These are phyloP conservation scores for Globisporangium solare DNA, from an alignment of 352 stramenopile genomes.

Conservation along the genomic window DNA sequence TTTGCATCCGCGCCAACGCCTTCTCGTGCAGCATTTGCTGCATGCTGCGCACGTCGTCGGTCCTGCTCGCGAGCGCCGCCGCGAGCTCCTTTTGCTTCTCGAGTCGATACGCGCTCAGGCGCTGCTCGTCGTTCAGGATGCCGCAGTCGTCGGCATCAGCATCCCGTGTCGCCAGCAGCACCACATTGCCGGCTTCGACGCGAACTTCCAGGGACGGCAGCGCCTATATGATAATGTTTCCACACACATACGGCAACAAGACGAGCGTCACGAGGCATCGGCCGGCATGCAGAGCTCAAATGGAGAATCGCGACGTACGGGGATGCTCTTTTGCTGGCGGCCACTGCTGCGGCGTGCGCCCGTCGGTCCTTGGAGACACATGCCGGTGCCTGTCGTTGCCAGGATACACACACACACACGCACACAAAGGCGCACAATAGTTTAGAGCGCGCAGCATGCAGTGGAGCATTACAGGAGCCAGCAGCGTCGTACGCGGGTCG, in stretches of 20 bases:
- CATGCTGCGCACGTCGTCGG: conserved; percentile 45
- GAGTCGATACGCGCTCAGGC: conserved; percentile 27
- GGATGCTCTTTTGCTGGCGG: conserved; percentile 22
- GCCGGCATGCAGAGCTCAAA: not conserved
- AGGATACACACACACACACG: too few species aligned
- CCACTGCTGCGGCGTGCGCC: conserved; percentile 18
- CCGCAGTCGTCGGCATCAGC: not conserved
- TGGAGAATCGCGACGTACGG: conserved; percentile 18
- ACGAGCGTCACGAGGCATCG: not conserved
- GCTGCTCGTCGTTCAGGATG: conserved; percentile 15
- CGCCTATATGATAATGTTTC: not conserved
- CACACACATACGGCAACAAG: not conserved
- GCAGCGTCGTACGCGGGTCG: conserved; percentile 35
- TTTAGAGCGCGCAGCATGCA: too few species aligned
- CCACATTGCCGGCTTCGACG: conserved; percentile 38
- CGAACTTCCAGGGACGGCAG: conserved; percentile 34
- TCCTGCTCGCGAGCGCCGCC: conserved; percentile 28
- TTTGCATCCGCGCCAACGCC: conserved; percentile 43
- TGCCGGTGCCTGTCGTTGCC: conserved; percentile 33
- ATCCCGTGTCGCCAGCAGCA: conserved; percentile 18
- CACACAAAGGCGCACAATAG: not conserved
- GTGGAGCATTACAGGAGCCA: not conserved
- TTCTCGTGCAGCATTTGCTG: conserved; percentile 52
- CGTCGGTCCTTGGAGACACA: conserved; percentile 55
- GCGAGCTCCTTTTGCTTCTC: conserved; percentile 43